Evolutionary conservation across 2,329 filamentous ascomycete genomes (phyloP), one percentile per base, ranked within the genome.

Genomic region (Sporothrix sp.): DNA sequence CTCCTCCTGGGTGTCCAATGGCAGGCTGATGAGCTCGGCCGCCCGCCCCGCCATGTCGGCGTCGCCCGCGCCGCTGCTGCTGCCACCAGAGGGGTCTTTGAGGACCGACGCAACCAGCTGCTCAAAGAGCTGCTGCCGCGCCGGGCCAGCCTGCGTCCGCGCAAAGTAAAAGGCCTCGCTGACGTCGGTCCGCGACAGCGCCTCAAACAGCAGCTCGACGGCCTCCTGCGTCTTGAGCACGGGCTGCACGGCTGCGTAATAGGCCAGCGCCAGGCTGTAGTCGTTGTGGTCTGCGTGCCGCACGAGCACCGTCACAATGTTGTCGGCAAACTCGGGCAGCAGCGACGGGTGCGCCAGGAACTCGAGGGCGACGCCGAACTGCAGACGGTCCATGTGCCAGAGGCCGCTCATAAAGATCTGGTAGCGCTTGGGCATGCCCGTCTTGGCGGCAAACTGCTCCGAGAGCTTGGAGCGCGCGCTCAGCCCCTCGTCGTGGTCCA

Each of bases 331-430:
- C 49, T 88, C 88, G 32, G 85, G 82, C 18, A 84, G 81, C 4
- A 94, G 74, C 1, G 84, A 87, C 0, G 88, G 87, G 59, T 93
- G 84, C 4, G 86, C 82, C 13, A 95, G 76, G 62, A 84, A 81
- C 58, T 87, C 81, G 25, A 94, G 72, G 3, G 87, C 86, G 56
- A 84, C 81, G 57, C 74, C 69, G 60, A 87, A 89, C 51, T 87
- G 74, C 39, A 81, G 70, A 38, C 78, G 76, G 62, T 95, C 88
- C 63, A 95, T 71, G 59, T 85, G 73, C 86, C 87, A 94, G 9
- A 94, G 68, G 0, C 88, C 88, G 58, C 85, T 81, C 68, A 93
- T 87, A 59, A 90, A 86, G 40, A 86, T 79, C 65, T 82, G 80
- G 64, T 91, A 94, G 58, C 83, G 87, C 50, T 75, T 73, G 1